phyloP scores from a whole-genome alignment of 116 monocot genomes.

The Papilionanthe hybrid region DNA sequence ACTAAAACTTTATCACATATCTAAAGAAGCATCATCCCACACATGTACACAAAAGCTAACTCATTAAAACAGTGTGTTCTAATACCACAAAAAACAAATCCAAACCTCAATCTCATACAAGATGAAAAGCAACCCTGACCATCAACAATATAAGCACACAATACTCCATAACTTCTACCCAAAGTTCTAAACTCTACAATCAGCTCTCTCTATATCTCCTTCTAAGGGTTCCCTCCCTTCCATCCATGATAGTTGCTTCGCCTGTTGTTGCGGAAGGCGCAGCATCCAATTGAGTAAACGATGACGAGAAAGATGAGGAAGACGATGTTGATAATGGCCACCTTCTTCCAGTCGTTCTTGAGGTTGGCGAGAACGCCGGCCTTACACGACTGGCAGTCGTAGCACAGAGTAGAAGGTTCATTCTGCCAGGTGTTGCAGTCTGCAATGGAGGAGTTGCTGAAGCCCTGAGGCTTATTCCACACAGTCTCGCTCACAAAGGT shows the following conservation, averaged over 20 bases:
- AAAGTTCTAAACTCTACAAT: neutral
- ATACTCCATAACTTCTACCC: neutral
- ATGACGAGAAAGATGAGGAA: constrained; percentile 36
- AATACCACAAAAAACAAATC: too few species aligned
- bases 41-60: too few species aligned
- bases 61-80: too few species aligned
- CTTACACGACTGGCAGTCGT: constrained; percentile 47
- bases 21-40: too few species aligned
- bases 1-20: too few species aligned
- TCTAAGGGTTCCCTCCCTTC: constrained; percentile 16
- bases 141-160: neutral
- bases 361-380: constrained; percentile 44
- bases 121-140: neutral
- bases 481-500: constrained; percentile 21
- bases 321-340: constrained; percentile 35
- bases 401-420: constrained; percentile 28
- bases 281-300: constrained; percentile 43
- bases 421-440: constrained; percentile 48
- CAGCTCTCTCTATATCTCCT: too few species aligned
- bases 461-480: constrained; percentile 26
- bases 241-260: constrained; percentile 20
- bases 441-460: constrained; percentile 3
- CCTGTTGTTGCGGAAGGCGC: constrained; percentile 41
- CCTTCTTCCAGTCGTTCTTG: constrained; percentile 57
- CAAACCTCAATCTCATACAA: neutral